Conservation (phyloP, 192 early-diverging fungal species). For the Coemansia brasiliensis region DNA sequence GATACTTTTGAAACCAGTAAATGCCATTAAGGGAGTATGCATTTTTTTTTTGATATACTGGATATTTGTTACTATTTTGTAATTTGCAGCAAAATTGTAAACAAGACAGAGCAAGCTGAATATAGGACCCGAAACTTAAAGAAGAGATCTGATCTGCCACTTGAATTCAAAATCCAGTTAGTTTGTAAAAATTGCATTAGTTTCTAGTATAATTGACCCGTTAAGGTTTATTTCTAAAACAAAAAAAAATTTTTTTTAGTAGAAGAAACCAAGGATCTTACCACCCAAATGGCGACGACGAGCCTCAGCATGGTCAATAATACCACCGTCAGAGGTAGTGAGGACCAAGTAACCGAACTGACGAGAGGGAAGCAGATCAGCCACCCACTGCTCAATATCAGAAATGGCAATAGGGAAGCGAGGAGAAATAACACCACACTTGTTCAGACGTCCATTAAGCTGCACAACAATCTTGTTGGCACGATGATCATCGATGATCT, state of each 20-base stretch:
- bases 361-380: conserved; percentile 96
- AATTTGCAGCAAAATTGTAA: too few relatives aligned
- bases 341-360: conserved; percentile 95
- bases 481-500: conserved; percentile 97
- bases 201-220: too few relatives aligned
- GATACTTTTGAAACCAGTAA: too few relatives aligned
- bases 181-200: too few relatives aligned
- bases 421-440: conserved; percentile 98
- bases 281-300: conserved; percentile 96
- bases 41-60: too few relatives aligned
- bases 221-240: too few relatives aligned
- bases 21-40: too few relatives aligned
- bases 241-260: conserved; percentile 66
- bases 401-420: conserved; percentile 95
- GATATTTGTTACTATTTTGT: too few relatives aligned
- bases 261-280: conserved; percentile 96
- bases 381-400: conserved; percentile 96
- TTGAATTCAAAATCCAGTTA: too few relatives aligned
- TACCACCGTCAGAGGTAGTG: conserved; percentile 87
- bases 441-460: conserved; percentile 98
- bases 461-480: conserved; percentile 98
- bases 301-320: conserved; percentile 99
- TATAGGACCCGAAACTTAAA: too few relatives aligned
- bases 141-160: too few relatives aligned
- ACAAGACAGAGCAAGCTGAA: too few relatives aligned